Base-by-base conservation (phyloP, 345 rosid species). In the Populus davidiana region DNA sequence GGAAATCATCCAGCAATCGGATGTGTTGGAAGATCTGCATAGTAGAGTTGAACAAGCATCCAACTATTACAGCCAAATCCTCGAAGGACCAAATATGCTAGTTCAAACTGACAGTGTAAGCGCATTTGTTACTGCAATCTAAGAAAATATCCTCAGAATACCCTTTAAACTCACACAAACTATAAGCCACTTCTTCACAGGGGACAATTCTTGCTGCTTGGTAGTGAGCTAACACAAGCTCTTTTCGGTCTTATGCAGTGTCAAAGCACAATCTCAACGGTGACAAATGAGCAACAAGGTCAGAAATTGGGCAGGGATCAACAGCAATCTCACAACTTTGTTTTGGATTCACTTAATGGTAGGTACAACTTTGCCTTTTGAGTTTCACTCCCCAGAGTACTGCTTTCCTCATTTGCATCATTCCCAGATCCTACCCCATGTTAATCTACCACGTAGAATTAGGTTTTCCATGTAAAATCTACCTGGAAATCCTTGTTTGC, bases 31-130 rank as follows among this genome's bases (percentile, higher is more conserved):
- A 72, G 83, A 77, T 78, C 64, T 10, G 13, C 81, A 80, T 71
- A 85, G 69, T 81, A 83, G 41, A 76, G 76, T 81, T 72, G 81
- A 75, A 69, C 71, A 87, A 59, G 82, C 79, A 77, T 74, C 91
- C 43, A 73, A 65, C 36, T 77, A 81, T 4, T 43, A n/a, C 68
- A 29, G 75, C 79, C 81, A 29, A 82, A 69, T 74, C 43, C 73
- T 75, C 8, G 69, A 81, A 49, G 84, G 82, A 76, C 66, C 75
- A 71, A 80, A 75, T 78, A 82, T 72, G 54, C 82, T 75, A 78
- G 80, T 66, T 77, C 64, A 81, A 41, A 68, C 67, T 59, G 87
- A 81, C 65, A 80, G 74, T 33, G 98, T 94, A 89, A 90, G 91
- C 65, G 62, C 74, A 71, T 38, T 33, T 59, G 44, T 69, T 61